phyloP scores from a whole-genome alignment of 1,284 basidiomycete species.

The Papiliotrema nemorosa region DNA sequence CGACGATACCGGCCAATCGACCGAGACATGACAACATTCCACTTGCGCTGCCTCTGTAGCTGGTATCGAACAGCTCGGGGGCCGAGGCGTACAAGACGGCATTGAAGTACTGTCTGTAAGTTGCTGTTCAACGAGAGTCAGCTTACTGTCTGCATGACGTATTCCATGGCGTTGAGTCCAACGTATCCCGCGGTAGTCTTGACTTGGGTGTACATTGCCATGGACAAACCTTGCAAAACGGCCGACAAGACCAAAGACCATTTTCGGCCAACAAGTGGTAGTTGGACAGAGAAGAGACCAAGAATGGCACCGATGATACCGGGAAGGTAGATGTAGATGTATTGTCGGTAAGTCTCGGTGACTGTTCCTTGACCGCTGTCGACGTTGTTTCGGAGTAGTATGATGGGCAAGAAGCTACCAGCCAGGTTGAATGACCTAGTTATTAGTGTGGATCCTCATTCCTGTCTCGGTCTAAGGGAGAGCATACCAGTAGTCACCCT shows the following conservation, averaged over 20 bases:
- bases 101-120: slow-evolving; percentile 39
- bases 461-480: background rate
- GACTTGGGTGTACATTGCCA: slow-evolving; percentile 50
- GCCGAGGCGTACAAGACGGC: slow-evolving; percentile 50
- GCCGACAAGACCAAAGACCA: slow-evolving; percentile 49
- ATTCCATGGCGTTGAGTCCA: slow-evolving; percentile 47
- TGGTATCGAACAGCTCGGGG: slow-evolving; percentile 48
- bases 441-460: background rate
- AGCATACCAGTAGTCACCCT: slow-evolving; percentile 2
- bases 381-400: slow-evolving; percentile 43
- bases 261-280: slow-evolving; percentile 47
- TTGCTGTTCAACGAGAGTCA: background rate
- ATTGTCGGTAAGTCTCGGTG: slow-evolving; percentile 47
- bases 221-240: slow-evolving; percentile 44
- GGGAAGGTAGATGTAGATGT: slow-evolving; percentile 45
- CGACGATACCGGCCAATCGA: slow-evolving; percentile 41
- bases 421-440: slow-evolving; percentile 44
- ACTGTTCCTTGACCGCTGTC: slow-evolving; percentile 34
- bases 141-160: slow-evolving; percentile 45
- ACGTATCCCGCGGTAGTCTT: slow-evolving; percentile 37
- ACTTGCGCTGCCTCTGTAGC: slow-evolving; percentile 46
- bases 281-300: slow-evolving; percentile 44
- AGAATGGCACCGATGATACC: slow-evolving; percentile 44
- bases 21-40: slow-evolving; percentile 47
- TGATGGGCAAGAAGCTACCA: slow-evolving; percentile 46